Conservation (phyloP, 2,329 filamentous ascomycete genomes). For the Venturia asperata region DNA sequence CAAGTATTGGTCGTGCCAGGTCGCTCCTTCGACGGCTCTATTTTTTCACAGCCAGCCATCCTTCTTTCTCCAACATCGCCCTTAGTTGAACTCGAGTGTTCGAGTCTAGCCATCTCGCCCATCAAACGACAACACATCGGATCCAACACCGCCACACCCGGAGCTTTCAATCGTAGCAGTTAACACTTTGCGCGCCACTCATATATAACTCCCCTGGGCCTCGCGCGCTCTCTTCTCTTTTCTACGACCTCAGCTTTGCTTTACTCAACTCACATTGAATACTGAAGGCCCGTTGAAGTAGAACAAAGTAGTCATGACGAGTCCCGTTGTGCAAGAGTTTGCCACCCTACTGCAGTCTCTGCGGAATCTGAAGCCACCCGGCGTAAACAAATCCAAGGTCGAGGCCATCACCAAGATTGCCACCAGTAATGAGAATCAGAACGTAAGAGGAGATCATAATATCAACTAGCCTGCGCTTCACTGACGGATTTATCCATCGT, state of each 20-base stretch:
- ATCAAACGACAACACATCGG: not conserved
- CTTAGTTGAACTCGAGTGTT: not conserved
- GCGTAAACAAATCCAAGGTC: conserved; percentile 90
- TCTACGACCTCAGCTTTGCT: conserved; percentile 9
- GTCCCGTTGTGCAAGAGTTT: conserved; percentile 71
- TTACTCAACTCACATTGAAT: conserved; percentile 14
- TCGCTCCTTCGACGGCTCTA: conserved; percentile 10
- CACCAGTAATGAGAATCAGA: conserved; percentile 39
- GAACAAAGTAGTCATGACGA: conserved; percentile 17
- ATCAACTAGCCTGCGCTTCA: not conserved
- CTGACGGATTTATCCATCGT: not conserved
- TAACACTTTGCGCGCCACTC: conserved; percentile 6
- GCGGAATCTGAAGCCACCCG: conserved; percentile 83
- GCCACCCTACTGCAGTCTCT: conserved; percentile 87
- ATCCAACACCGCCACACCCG: not conserved
- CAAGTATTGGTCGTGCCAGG: conserved; percentile 14
- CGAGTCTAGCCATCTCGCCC: conserved; percentile 1
- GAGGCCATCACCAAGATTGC: conserved; percentile 78
- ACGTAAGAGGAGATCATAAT: conserved; percentile 6
- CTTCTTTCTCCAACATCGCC: conserved; percentile 7
- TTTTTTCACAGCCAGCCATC: conserved; percentile 11
- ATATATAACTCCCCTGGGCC: not conserved
- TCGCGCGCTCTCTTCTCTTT: conserved; percentile 6
- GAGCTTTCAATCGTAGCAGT: not conserved
- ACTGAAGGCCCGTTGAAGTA: conserved; percentile 12